Base-by-base conservation (phyloP, 2,329 filamentous ascomycete species). In the Fusarium subtropicale region DNA sequence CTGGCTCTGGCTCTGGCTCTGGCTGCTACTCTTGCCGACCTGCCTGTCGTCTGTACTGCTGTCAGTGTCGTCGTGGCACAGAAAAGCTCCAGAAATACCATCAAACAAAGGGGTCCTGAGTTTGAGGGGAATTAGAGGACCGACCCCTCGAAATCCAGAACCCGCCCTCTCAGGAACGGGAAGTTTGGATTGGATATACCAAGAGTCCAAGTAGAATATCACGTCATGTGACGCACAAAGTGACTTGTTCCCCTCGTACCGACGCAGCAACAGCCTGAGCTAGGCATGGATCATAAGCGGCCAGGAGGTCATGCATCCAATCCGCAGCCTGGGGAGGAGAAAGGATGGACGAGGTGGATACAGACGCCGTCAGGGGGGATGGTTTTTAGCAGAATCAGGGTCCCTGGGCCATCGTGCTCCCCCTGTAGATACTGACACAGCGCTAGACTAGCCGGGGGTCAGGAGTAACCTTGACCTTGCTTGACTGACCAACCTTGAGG, bases 71-170 rank as follows among this genome's bases (percentile, higher is more conserved):
- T 65, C 28, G 57, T 65, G 54, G 47, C 26, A 52, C 56, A 47
- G 6, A 50, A 47, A 64, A 57, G 48, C 20, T 13, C 48, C 47
- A 66, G 48, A 60, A 54, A 41, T 56, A 33, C 31, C 48, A 69
- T 69, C 56, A 42, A 38, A 71, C 67, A 66, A 70, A 68, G 53
- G 68, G 68, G 52, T 60, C 67, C 67, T 69, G 56, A 69, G 66
- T 73, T 73, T 73, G 71, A 70, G 71, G 71, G 68, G 65, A 69
- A 73, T 73, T 73, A 45, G 69, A 73, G 71, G 71, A 71, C 65
- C 68, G 56, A 41, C 65, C 56, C 65, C 61, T 72, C 58, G 62
- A 64, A 58, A 59, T 63, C 64, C 56, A 57, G 60, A 71, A 61
- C 46, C 60, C 56, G 68, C 44, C 46, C 34, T 59, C 39, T 48